These are phyloP conservation scores for Eucalyptus melliodora DNA, from an alignment of 345 rosid species.

Conservation along the genomic window DNA sequence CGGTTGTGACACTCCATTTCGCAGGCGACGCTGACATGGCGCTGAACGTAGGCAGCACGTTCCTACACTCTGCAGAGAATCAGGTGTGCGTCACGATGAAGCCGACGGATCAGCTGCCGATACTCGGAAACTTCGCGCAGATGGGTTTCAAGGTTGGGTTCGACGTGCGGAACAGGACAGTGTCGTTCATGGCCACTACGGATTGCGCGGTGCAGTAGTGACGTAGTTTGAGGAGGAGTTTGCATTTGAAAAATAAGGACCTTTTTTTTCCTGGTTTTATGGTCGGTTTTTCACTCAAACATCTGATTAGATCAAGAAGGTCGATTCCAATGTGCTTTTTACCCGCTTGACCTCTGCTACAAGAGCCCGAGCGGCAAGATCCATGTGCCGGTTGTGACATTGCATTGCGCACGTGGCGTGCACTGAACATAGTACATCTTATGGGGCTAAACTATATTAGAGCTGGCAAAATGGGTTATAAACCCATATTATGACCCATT, in stretches of 20 bases:
- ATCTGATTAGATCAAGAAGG: background rate
- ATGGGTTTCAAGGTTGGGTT: constrained; percentile 22
- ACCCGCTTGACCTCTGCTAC: too few relatives aligned
- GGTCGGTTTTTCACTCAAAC: background rate
- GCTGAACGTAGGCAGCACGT: constrained; percentile 25
- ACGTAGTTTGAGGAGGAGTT: background rate
- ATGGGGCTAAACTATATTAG: too few relatives aligned
- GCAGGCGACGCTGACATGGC: constrained; percentile 24
- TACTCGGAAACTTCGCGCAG: constrained; percentile 31
- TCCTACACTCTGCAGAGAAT: background rate
- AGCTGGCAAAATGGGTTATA: too few relatives aligned
- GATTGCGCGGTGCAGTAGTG: constrained; percentile 9
- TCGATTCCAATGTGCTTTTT: background rate
- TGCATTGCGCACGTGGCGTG: background rate
- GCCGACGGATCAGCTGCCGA: constrained; percentile 6
- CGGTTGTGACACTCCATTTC: constrained; percentile 40
- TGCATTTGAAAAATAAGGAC: background rate
- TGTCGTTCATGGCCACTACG: constrained; percentile 29
- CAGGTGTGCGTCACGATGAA: constrained; percentile 21
- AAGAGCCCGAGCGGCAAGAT: too few relatives aligned
- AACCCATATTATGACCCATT: too few relatives aligned
- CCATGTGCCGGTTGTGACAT: too few relatives aligned
- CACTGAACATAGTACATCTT: too few relatives aligned
- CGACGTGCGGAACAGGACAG: constrained; percentile 17
- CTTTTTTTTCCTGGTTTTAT: background rate